Evolutionary conservation across 1,139 yeast species (phyloP), one percentile per base, ranked within the genome.

Genomic region (Yamadazyma jaroonii): DNA sequence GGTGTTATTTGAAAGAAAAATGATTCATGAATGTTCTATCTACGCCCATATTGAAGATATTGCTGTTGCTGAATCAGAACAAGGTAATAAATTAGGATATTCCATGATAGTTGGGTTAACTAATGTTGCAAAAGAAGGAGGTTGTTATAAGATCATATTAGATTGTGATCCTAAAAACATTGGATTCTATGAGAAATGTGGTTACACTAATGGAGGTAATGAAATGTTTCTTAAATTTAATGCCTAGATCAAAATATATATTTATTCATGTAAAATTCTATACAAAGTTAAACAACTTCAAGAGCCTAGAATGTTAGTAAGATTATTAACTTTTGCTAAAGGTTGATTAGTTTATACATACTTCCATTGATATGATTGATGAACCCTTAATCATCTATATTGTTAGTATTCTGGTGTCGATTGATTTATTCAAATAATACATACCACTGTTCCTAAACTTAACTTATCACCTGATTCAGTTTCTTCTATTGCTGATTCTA

Each of bases 21-120:
- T 81, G 42, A 81, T 84, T 36, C 97, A 90, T 57, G 77, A 69
- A 35, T 81, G 94, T 58, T 95, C 96, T 0, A 61, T 71, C 38
- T 95, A 88, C 9, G 98, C 97, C 4, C 98, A 92, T 61, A 84
- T 92, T 45, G 98, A 92, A 57, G 98, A 92, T 57, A 90, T 92
- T 43, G 86, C 97, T 0, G 96, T 92, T 5, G 75, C 80, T 25
- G 59, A 61, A 26, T 63, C 72, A 11, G 88, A 86, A 57, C 97
- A 90, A 54, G 98, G 98, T 7, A 81, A 83, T 57, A 77, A 79
- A 48, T 65, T 92, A 37, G 98, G 98, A 0, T 64, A 72, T 48
- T 64, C 72, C 12, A 60, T 92, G 62, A 86, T 92, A 49, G 62
- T 70, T 22, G 68, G 77, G 11, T 70, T 92, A 53, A 75, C 83